Evolutionary conservation across 768 basidiomycete genomes (phyloP), one percentile per base, ranked within the genome.

Genomic region (Lepiota brunneoincarnata): DNA sequence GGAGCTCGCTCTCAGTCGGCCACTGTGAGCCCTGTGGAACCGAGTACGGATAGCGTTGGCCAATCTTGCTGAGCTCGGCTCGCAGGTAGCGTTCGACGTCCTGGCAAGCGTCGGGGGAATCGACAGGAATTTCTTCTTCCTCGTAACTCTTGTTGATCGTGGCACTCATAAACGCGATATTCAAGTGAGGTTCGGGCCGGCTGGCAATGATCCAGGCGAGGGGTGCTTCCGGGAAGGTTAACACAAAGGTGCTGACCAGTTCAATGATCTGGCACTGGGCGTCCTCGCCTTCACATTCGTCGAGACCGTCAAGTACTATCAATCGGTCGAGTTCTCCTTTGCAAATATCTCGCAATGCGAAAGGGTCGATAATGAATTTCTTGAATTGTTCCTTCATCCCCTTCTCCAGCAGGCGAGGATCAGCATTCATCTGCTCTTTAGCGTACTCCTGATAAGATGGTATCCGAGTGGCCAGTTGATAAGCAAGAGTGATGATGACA

Each of bases 321-420:
- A 31, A 9, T 38, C 49, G 41, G 10, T 7, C 17, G 9, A 2
- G 2, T 20, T 23, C 23, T n/a, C n/a, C 23, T 10, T 24, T 21
- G 12, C 20, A 15, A 12, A 18, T 17, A 6, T n/a, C 20, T 11
- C 10, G 26, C 4, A 6, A 28, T 12, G 17, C 7, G 14, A 50
- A 31, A 17, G 49, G 39, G n/a, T 50, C n/a, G n/a, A 28, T 38
- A 39, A 50, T 40, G 4, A 41, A 24, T 0, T 31, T 23, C 10
- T 41, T n/a, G 28, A 41, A 21, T 41, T 31, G 38, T 1, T 50
- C 3, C 26, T 20, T n/a, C n/a, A 50, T 20, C 17, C 39, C 39
- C 26, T 50, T 50, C 15, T 50, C 49, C 38, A 50, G 18, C 37
- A 50, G 17, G 9, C n/a, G 24, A 21, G 49, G 49, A n/a, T 41